Conservation (phyloP, 257 asterid species). For the Rubia yunnanensis region DNA sequence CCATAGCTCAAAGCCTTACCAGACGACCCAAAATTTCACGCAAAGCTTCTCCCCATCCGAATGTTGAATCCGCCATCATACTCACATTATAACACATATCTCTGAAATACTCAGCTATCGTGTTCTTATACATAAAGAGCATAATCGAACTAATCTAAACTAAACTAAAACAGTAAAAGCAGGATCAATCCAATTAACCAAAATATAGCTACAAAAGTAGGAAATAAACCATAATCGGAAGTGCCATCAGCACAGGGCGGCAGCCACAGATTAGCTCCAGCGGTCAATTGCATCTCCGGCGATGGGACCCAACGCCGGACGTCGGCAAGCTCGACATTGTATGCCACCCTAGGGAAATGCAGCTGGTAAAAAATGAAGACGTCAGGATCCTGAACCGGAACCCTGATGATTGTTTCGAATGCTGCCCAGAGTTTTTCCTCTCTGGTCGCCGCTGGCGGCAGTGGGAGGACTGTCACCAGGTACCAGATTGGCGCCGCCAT, state of each 20-base stretch:
- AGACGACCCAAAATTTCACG: slow-evolving; percentile 99
- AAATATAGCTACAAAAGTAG: slow-evolving; percentile 6
- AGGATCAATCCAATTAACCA: not conserved
- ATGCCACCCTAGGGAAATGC: too few relatives aligned
- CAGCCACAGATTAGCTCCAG: slow-evolving; percentile 22
- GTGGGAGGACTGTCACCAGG: too few relatives aligned
- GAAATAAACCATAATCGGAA: slow-evolving; percentile 9
- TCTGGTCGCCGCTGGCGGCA: too few relatives aligned
- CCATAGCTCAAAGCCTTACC: slow-evolving; percentile 43
- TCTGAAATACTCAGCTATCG: slow-evolving; percentile 63
- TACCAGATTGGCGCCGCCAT: slow-evolving; percentile 32
- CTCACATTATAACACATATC: slow-evolving; percentile 99
- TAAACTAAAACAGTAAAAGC: not conserved
- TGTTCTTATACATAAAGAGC: not conserved
- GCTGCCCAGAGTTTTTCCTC: too few relatives aligned
- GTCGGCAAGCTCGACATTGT: too few relatives aligned
- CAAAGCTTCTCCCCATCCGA: slow-evolving; percentile 99
- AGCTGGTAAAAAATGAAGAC: too few relatives aligned
- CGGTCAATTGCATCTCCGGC: too few relatives aligned
- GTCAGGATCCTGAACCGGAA: too few relatives aligned
- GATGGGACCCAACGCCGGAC: too few relatives aligned
- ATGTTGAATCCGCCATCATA: slow-evolving; percentile 99
- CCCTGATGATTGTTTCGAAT: too few relatives aligned
- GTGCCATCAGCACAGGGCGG: slow-evolving; percentile 18
- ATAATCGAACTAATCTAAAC: not conserved